Percentiles rank a stretch among this genome's conserved stretches.
These are phyloP conservation scores for Multifurca ochricompacta DNA, from an alignment of 768 basidiomycete genomes.

Conservation along the genomic window DNA sequence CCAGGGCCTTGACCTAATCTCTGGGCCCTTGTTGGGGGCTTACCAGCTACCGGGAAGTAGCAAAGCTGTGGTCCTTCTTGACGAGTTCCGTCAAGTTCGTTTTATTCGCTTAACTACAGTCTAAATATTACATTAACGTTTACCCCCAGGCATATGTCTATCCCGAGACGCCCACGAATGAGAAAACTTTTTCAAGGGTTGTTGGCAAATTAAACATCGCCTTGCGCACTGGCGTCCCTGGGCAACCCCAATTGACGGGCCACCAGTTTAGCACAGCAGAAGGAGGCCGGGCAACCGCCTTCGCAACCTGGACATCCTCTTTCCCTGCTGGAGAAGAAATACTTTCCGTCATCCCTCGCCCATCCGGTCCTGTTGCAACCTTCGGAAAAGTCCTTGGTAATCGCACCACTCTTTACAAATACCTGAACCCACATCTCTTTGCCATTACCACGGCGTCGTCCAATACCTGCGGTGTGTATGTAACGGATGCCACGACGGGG, in stretches of 20 bases:
- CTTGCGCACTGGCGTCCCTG: constrained; percentile 38
- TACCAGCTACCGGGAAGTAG: constrained; percentile 40
- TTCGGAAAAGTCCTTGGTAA: constrained; percentile 82
- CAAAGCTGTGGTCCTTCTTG: constrained; percentile 57
- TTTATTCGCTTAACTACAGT: neutral
- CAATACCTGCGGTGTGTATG: constrained; percentile 53
- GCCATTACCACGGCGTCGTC: constrained; percentile 46
- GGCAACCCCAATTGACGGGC: constrained; percentile 44
- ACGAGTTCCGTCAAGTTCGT: constrained; percentile 67
- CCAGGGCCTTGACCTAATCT: constrained; percentile 53
- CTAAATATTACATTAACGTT: neutral
- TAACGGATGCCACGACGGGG: constrained; percentile 78
- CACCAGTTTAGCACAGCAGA: constrained; percentile 42
- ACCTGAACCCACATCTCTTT: constrained; percentile 76
- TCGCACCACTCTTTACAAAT: constrained; percentile 88
- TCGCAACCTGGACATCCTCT: constrained; percentile 59
- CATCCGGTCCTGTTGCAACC: constrained; percentile 56
- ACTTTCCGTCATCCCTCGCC: constrained; percentile 40
- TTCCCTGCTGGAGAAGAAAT: constrained; percentile 52
- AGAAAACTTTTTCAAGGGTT: constrained; percentile 36
- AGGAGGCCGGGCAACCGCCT: constrained; percentile 41
- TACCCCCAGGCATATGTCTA: constrained; percentile 52
- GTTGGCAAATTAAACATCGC: constrained; percentile 48
- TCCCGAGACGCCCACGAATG: constrained; percentile 46
- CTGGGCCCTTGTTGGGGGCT: constrained; percentile 51